These are phyloP conservation scores for Pseudovirgaria hyperparasitica DNA, from an alignment of 2,329 filamentous ascomycete genomes.

Conservation along the genomic window DNA sequence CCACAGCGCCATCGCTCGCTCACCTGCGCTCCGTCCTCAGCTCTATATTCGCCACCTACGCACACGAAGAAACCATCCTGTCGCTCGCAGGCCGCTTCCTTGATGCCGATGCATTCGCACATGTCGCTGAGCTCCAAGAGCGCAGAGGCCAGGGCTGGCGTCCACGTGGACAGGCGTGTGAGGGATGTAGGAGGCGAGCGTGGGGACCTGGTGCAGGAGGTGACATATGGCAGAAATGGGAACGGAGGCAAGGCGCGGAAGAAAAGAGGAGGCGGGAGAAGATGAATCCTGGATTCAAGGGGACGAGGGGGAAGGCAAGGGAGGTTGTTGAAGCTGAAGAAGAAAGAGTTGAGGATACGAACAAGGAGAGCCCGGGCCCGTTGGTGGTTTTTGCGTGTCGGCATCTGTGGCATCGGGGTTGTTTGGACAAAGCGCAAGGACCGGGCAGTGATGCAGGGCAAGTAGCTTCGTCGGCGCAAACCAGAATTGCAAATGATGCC, in stretches of 20 bases:
- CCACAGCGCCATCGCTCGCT: slow-evolving; percentile 70
- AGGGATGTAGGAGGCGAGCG: slow-evolving; percentile 66
- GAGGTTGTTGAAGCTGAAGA: slow-evolving; percentile 32
- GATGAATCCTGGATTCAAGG: slow-evolving; percentile 21
- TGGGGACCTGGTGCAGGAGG: slow-evolving; percentile 82
- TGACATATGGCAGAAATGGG: slow-evolving; percentile 72
- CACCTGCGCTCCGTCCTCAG: slow-evolving; percentile 74
- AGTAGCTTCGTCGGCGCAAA: no score
- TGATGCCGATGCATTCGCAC: slow-evolving; percentile 77
- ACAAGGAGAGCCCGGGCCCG: slow-evolving; percentile 5
- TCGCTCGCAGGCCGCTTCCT: slow-evolving; percentile 74
- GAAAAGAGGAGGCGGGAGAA: slow-evolving; percentile 26
- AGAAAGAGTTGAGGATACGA: slow-evolving; percentile 20
- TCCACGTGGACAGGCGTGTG: slow-evolving; percentile 74
- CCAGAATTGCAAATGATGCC: no score
- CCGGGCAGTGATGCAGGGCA: slow-evolving; percentile 1
- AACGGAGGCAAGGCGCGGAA: slow-evolving; percentile 41
- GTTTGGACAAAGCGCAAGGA: slow-evolving; percentile 15
- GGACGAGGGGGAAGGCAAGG: slow-evolving; percentile 28
- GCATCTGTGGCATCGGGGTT: slow-evolving; percentile 25
- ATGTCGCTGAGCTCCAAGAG: slow-evolving; percentile 61
- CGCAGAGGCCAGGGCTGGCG: slow-evolving; percentile 81
- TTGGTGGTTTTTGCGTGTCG: slow-evolving; percentile 27
- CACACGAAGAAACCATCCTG: slow-evolving; percentile 86
- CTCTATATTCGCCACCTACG: slow-evolving; percentile 89